Percentiles rank a stretch among this genome's conserved stretches.
Conservation (phyloP, 768 basidiomycete genomes). For the Boletus sensibilis region DNA sequence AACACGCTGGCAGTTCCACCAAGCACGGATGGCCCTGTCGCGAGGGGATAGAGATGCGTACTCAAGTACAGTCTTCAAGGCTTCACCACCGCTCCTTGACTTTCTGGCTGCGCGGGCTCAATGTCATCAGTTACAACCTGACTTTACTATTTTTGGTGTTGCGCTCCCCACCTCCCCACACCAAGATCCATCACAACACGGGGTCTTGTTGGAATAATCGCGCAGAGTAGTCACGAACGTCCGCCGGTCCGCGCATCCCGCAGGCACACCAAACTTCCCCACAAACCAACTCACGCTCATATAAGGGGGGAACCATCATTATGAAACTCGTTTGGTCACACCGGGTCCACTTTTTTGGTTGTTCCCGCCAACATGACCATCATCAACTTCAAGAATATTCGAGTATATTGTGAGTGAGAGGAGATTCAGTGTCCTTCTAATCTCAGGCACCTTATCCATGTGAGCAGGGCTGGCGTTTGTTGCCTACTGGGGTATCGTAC, state of each 20-base stretch:
- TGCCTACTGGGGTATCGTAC: conserved; percentile 76
- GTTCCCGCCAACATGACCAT: neutral
- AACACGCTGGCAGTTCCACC: neutral
- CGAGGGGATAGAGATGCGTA: neutral
- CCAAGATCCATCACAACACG: no score
- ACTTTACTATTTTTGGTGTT: no score
- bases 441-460: neutral
- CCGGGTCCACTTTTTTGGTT: neutral
- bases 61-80: neutral
- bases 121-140: no score
- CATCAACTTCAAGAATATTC: conserved; percentile 47
- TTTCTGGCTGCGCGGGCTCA: no score
- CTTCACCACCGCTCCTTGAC: neutral
- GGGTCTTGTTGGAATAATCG: no score
- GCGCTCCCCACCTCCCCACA: no score
- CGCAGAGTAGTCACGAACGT: neutral
- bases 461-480: conserved; percentile 65
- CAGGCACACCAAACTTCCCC: neutral
- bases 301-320: neutral
- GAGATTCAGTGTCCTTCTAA: no score
- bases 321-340: neutral
- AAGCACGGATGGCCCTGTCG: neutral
- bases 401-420: conserved; percentile 58
- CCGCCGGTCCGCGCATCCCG: conserved; percentile 3
- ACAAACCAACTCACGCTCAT: neutral